Conservation (phyloP, 1,284 basidiomycete species). For the Omphalotus olearius region DNA sequence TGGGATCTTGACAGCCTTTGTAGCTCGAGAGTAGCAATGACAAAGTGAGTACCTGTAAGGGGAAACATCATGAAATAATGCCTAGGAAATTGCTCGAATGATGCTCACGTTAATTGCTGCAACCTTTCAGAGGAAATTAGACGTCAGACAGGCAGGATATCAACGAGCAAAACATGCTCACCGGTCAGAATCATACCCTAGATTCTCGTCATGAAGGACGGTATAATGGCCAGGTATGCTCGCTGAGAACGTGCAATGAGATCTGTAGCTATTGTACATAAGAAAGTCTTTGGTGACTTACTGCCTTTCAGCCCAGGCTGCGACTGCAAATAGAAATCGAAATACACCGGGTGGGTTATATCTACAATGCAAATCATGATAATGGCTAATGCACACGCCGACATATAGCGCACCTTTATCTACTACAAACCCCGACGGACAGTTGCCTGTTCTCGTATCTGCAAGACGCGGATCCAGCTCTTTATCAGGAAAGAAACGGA, state of each 20-base stretch:
- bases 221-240: conserved; percentile 33
- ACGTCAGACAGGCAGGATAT: neutral
- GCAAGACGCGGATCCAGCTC: conserved; percentile 21
- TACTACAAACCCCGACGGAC: conserved; percentile 27
- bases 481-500: conserved; percentile 33
- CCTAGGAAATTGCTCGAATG: neutral
- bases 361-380: conserved; percentile 14
- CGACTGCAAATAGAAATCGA: conserved; percentile 33
- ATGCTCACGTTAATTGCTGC: conserved; percentile 21
- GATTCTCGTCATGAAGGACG: conserved; percentile 18
- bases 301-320: conserved; percentile 34
- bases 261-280: neutral
- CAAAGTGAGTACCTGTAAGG: conserved; percentile 26
- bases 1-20: conserved; percentile 32
- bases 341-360: conserved; percentile 26
- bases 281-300: conserved; percentile 17
- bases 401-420: conserved; percentile 21
- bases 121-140: conserved; percentile 15
- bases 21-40: conserved; percentile 31
- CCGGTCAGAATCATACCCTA: conserved; percentile 16
- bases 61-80: neutral
- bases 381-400: no score
- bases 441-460: conserved; percentile 20
- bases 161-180: conserved; percentile 10
- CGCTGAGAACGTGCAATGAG: conserved; percentile 16